A percentile compares a stretch with the other conserved stretches of the same genome.
Conservation (phyloP, 1,139 yeast genomes). For the Geotrichum armillariae region DNA sequence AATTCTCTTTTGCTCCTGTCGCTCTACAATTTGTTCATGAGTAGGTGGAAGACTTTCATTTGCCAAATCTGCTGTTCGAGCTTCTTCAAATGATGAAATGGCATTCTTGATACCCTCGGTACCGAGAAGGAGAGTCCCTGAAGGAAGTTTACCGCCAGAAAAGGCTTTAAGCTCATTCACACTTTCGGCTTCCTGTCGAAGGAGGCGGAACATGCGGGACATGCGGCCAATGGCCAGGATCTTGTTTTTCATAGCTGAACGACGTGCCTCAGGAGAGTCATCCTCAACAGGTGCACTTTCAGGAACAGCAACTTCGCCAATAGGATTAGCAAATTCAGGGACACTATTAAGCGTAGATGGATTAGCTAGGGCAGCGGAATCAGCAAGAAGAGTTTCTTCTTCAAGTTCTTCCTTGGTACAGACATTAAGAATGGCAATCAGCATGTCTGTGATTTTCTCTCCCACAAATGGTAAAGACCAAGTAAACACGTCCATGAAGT, state of each 20-base stretch:
- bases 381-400: constrained; percentile 52
- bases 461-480: constrained; percentile 99
- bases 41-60: constrained; percentile 94
- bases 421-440: constrained; percentile 84
- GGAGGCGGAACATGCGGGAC: constrained; percentile 86
- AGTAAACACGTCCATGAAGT: constrained; percentile 95
- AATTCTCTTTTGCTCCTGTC: constrained; percentile 48
- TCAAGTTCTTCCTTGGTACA: constrained; percentile 95
- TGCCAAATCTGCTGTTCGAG: constrained; percentile 72
- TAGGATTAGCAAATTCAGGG: background rate
- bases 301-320: background rate
- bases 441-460: constrained; percentile 91
- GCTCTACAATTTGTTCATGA: constrained; percentile 52
- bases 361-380: constrained; percentile 4
- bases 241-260: constrained; percentile 76
- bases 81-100: constrained; percentile 78
- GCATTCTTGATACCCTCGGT: constrained; percentile 74
- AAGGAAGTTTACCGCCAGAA: constrained; percentile 73
- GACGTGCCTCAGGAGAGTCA: constrained; percentile 42
- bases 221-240: constrained; percentile 93
- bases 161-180: constrained; percentile 77
- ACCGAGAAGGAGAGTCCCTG: constrained; percentile 85
- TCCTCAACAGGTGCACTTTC: background rate
- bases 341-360: background rate
- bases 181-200: constrained; percentile 87